Conservation (phyloP, 306 rosid species). For the Psophocarpus tetragonolobus region DNA sequence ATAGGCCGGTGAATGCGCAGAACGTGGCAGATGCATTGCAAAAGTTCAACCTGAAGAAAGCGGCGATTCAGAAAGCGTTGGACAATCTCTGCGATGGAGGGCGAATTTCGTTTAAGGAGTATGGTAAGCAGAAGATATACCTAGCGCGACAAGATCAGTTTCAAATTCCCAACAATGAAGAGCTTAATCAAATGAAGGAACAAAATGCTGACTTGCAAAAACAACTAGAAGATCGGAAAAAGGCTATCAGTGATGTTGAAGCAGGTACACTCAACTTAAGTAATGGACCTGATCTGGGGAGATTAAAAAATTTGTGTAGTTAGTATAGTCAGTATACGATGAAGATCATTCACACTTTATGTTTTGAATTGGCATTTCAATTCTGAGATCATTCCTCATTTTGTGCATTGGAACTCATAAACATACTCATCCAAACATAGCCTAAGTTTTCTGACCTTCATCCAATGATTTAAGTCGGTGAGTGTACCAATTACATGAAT, state of each 20-base stretch:
- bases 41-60: constrained; percentile 86
- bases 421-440: neutral
- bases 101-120: constrained; percentile 83
- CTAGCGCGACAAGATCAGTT: constrained; percentile 87
- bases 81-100: constrained; percentile 75
- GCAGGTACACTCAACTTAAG: constrained; percentile 52
- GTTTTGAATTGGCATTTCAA: neutral
- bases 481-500: neutral
- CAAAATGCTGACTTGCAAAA: constrained; percentile 63
- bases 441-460: neutral
- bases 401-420: neutral
- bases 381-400: neutral
- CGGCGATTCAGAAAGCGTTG: constrained; percentile 77
- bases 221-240: constrained; percentile 59
- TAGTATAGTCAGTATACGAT: neutral
- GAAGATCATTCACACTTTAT: neutral
- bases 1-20: constrained; percentile 81
- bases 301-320: neutral
- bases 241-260: constrained; percentile 58
- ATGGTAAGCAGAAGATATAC: constrained; percentile 96
- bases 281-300: neutral
- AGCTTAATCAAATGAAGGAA: constrained; percentile 86
- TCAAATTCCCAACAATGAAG: constrained; percentile 70
- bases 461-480: neutral
- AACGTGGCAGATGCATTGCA: constrained; percentile 87